A percentile compares a stretch with the other conserved stretches of the same genome.
These are phyloP conservation scores for Citrullus amarus DNA, from an alignment of 306 rosid genomes.

Conservation along the genomic window DNA sequence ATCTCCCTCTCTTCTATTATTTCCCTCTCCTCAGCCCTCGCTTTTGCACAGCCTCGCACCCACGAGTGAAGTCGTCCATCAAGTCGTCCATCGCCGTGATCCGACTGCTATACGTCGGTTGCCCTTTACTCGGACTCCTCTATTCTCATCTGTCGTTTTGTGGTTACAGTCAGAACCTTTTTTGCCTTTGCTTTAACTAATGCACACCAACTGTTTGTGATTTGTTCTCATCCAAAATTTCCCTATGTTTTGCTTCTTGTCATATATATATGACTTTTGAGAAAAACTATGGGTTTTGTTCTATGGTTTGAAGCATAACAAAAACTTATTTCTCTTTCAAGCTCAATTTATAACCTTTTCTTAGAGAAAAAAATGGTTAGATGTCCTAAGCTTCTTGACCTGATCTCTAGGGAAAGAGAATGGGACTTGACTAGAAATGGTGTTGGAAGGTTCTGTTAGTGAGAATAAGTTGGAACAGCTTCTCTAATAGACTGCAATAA, in stretches of 20 bases:
- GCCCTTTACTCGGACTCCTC: background rate
- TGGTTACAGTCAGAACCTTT: background rate
- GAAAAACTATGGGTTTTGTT: background rate
- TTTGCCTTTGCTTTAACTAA: background rate
- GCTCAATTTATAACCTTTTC: background rate
- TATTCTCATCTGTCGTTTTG: background rate
- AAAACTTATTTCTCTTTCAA: background rate
- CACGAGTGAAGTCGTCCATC: too few relatives aligned
- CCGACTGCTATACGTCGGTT: too few relatives aligned
- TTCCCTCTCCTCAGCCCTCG: too few relatives aligned
- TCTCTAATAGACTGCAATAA: too few relatives aligned
- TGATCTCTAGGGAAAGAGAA: slow-evolving; percentile 5
- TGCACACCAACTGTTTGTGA: background rate
- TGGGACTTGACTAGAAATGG: slow-evolving; percentile 1
- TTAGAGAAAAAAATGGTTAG: background rate
- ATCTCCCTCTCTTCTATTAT: too few relatives aligned
- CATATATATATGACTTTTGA: background rate
- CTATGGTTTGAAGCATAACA: background rate
- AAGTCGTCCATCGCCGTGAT: too few relatives aligned
- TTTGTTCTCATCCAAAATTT: slow-evolving; percentile 10
- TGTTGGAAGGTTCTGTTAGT: background rate
- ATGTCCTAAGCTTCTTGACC: slow-evolving; percentile 11
- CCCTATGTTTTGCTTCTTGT: background rate
- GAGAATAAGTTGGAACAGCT: background rate
- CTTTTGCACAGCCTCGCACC: too few relatives aligned